Evolutionary conservation across 169 alveolate genomes (phyloP), one percentile per base, ranked within the genome.

Genomic region (Plasmodium coatneyi): DNA sequence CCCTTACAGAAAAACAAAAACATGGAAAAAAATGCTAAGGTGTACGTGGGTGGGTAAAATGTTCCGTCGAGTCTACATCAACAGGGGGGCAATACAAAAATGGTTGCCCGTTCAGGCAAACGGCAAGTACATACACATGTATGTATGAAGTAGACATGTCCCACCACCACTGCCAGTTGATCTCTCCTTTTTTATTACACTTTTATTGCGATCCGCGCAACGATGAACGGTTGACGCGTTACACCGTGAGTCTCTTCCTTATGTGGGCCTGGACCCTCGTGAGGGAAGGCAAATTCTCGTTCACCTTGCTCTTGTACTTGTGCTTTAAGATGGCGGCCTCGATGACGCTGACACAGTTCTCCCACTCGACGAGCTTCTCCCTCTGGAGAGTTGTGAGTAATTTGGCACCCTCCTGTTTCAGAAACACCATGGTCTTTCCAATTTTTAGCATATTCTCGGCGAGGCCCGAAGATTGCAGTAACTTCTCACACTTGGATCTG

Each of bases 341-440:
- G 41, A 98, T 84, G 28, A 97, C 96, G 39, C 93, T 96, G 22
- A 97, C 96, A 43, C 98, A 93, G 3, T 98, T 98, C 43, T 96
- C 98, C 98, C 98, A 98, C 32, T 97, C 97, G 25, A 97, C 95
- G 36, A 98, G 97, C 39, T 96, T 95, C 90, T 97, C 98, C 25
- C 99, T 95, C 95, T 97, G 99, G 3, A 96, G 36, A 70, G 95
- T 96, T 28, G 98, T 96, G 91, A 98, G 95, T 36, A 95, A 96
- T 86, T 98, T 98, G 30, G 98, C 97, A 14, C 97, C 98, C 41
- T 92, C 96, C 84, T 97, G 98, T 71, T 98, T 97, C 83, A 98
- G 92, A 97, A 98, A 98, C 54, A 98, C 97, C 98, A 97, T 97
- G 14, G 98, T 97, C 95, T 97, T 97, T 9, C 99, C 99, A 22